Evolutionary conservation across 495 filamentous ascomycete species (phyloP), one percentile per base, ranked within the genome.

Genomic region (Neurospora sp.): DNA sequence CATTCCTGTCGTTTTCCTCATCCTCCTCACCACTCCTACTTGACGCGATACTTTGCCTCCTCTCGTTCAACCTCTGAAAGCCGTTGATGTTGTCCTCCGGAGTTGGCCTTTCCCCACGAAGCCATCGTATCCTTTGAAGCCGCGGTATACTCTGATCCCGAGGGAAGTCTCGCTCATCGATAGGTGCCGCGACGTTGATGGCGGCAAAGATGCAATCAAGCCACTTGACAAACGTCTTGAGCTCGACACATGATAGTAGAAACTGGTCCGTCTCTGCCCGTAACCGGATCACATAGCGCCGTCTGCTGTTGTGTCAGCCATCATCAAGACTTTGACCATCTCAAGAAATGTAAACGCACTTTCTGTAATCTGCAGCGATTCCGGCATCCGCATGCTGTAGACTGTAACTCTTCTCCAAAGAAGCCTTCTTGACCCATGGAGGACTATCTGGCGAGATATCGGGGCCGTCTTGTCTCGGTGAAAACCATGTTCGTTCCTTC

Each of bases 321-420:
- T 48, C 44, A 16, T 48, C 44, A 16, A 62, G 16, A 59, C 31
- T 39, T 31, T 31, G 23, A 39, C 9, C 5, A 35, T 38, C 27
- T 18, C 42, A 27, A 54, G 70, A 39, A 11, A 18, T 27, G 71
- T 62, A 14, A 73, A 81, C 81, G 70, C 79, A 88, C 84, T 90
- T 90, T 73, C 83, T 78, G 77, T 90, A 89, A 80, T 92, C 90
- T 16, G 85, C 82, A 12, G 90, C 90, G 38, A 91, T 84, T 16
- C 90, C 90, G 44, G 89, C 86, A 78, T 92, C 90, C 39, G 89
- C 90, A 75, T 91, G 85, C 69, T 91, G 86, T 35, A 92, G 82
- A 39, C 87, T 88, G 77, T 90, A 92, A 69, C 82, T 86, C 76
- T 80, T 84, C 46, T 90, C 78, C 40, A 91, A 75, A 41, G 77